A percentile compares a stretch with the other conserved stretches of the same genome.
These are phyloP conservation scores for Kwoniella mangroviensis DNA, from an alignment of 768 basidiomycete genomes.

Conservation along the genomic window DNA sequence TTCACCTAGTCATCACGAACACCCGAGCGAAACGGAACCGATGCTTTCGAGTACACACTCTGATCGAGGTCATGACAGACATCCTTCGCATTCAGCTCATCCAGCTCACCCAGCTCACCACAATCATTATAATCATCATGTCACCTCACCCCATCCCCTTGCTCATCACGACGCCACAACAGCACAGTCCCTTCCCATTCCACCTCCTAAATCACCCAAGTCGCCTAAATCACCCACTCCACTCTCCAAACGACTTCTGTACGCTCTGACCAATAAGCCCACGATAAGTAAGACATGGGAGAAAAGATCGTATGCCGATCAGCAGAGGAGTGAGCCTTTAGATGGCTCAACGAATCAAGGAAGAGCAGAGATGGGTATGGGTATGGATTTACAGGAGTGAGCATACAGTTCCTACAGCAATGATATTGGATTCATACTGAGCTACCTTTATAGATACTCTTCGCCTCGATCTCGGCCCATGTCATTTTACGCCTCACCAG, in stretches of 20 bases:
- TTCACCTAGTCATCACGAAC: not conserved
- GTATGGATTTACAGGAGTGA: constrained; percentile 3
- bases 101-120: not conserved
- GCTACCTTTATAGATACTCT: not conserved
- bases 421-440: not conserved
- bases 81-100: not conserved
- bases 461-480: constrained; percentile 24
- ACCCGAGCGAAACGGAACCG: constrained; percentile 14
- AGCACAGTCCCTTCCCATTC: not conserved
- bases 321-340: constrained; percentile 16
- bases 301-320: constrained; percentile 25
- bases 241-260: constrained; percentile 18
- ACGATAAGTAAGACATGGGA: constrained; percentile 35
- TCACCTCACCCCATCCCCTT: not conserved
- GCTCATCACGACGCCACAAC: not conserved
- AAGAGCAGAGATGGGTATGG: not conserved
- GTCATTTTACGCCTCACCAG: constrained; percentile 35
- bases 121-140: not conserved
- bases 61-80: too few species aligned
- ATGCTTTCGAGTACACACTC: constrained; percentile 8
- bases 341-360: not conserved
- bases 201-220: constrained; percentile 15
- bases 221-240: constrained; percentile 15
- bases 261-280: constrained; percentile 19
- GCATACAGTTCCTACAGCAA: not conserved